These are phyloP conservation scores for Paramecium pentaurelia DNA, from an alignment of 73 alveolate species.

Conservation along the genomic window DNA sequence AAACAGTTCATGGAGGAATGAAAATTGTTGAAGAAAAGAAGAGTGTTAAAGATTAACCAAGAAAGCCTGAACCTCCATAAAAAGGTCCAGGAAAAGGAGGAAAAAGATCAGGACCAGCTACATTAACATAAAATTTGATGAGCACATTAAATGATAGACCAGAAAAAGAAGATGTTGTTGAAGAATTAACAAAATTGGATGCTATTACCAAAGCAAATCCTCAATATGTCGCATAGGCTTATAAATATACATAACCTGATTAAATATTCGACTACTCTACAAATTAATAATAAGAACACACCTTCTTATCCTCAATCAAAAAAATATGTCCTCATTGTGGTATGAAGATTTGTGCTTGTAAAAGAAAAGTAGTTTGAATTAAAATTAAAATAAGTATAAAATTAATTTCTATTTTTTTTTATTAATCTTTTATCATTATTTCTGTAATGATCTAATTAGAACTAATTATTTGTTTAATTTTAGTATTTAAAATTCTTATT, in stretches of 20 bases:
- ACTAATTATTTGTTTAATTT: too few species aligned
- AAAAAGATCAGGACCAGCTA: slow-evolving; percentile 61
- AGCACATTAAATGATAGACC: slow-evolving; percentile 69
- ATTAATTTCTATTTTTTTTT: too few species aligned
- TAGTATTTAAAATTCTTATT: too few species aligned
- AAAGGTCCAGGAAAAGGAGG: slow-evolving; percentile 83
- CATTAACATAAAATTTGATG: slow-evolving; percentile 84
- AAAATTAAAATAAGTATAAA: too few species aligned
- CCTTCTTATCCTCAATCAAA: not conserved
- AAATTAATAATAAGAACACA: too few species aligned
- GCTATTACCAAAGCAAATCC: slow-evolving; percentile 73
- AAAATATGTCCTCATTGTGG: slow-evolving; percentile 87
- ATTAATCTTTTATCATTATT: too few species aligned
- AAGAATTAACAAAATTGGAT: not conserved
- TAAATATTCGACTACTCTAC: too few species aligned
- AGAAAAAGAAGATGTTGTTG: slow-evolving; percentile 89
- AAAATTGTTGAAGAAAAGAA: slow-evolving; percentile 60
- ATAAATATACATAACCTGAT: too few species aligned
- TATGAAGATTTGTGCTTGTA: slow-evolving; percentile 82
- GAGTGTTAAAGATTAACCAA: slow-evolving; percentile 49
- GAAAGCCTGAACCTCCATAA: slow-evolving; percentile 63
- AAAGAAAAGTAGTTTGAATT: slow-evolving; percentile 57
- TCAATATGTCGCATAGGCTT: too few species aligned
- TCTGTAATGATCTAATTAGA: too few species aligned
- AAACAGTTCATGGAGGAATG: slow-evolving; percentile 33